Conservation (phyloP, 2,329 filamentous ascomycete genomes). For the Fusarium keratoplasticum region DNA sequence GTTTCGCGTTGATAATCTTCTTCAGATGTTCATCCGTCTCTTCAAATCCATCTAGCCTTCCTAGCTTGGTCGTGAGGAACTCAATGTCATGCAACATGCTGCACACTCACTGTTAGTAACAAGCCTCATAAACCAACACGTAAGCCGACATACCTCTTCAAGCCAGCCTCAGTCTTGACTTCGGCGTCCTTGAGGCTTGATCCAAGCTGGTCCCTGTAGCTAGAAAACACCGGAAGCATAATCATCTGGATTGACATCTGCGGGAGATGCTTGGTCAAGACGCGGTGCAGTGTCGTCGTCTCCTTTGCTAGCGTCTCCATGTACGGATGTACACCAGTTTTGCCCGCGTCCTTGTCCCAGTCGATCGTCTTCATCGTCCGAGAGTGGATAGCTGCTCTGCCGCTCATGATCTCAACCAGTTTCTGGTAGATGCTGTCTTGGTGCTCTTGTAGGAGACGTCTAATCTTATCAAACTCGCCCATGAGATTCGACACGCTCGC, state of each 20-base stretch:
- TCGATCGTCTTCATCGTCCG: constrained; percentile 79
- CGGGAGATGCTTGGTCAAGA: constrained; percentile 83
- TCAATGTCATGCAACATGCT: constrained; percentile 84
- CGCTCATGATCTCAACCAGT: constrained; percentile 90
- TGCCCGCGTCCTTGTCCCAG: constrained; percentile 70
- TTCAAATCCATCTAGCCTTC: constrained; percentile 82
- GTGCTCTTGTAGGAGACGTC: constrained; percentile 86
- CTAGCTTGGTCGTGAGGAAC: constrained; percentile 75
- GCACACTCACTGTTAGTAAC: constrained; percentile 22
- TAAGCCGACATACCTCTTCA: constrained; percentile 71
- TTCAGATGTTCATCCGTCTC: constrained; percentile 78
- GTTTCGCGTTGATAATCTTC: constrained; percentile 72
- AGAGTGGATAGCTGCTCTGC: constrained; percentile 78
- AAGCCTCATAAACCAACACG: background rate
- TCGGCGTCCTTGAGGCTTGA: constrained; percentile 74
- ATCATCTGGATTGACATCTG: constrained; percentile 83
- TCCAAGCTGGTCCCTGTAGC: constrained; percentile 83
- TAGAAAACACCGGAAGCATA: constrained; percentile 86
- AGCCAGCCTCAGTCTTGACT: constrained; percentile 74
- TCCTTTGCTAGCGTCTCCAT: constrained; percentile 92
- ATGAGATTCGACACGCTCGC: constrained; percentile 70
- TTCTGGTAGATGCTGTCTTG: constrained; percentile 93
- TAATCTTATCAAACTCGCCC: constrained; percentile 89
- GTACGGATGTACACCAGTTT: constrained; percentile 68
- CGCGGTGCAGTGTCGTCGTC: constrained; percentile 84